Percentiles rank a stretch among this genome's conserved stretches.
phyloP scores from a whole-genome alignment of 306 rosid species.

The Alnus glutinosa region DNA sequence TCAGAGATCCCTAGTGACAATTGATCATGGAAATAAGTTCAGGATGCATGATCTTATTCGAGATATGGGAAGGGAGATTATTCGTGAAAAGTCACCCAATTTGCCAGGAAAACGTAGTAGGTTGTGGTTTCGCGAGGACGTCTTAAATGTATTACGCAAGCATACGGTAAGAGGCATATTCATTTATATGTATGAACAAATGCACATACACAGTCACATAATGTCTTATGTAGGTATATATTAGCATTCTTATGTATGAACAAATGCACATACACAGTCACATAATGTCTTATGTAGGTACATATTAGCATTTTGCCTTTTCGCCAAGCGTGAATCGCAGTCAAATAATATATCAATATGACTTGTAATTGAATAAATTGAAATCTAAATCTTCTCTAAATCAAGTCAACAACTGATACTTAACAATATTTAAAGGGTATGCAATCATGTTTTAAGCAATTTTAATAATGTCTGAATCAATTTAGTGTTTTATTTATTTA shows the following conservation, averaged over 20 bases:
- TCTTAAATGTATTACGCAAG: background rate
- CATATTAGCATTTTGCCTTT: background rate
- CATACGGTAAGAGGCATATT: background rate
- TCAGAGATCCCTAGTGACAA: conserved; percentile 31
- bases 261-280: too few species aligned
- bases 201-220: background rate
- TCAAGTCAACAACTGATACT: background rate
- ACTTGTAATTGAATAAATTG: too few species aligned
- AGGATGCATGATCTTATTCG: conserved; percentile 33
- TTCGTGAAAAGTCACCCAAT: conserved; percentile 9
- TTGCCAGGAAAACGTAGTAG: conserved; percentile 24
- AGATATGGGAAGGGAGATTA: conserved; percentile 49
- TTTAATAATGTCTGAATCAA: background rate
- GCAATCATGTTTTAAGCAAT: background rate
- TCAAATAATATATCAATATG: too few species aligned
- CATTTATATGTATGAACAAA: too few species aligned
- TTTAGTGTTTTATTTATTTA: background rate
- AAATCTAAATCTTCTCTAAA: too few species aligned
- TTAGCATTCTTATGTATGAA: background rate
- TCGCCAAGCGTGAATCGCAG: background rate
- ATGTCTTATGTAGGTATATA: background rate
- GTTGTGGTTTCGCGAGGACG: conserved; percentile 8
- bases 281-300: too few species aligned
- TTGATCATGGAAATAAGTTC: conserved; percentile 11
- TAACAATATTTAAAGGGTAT: too few species aligned